Base-by-base conservation (phyloP, 1,284 basidiomycete species). In the Cryptococcus sp. region DNA sequence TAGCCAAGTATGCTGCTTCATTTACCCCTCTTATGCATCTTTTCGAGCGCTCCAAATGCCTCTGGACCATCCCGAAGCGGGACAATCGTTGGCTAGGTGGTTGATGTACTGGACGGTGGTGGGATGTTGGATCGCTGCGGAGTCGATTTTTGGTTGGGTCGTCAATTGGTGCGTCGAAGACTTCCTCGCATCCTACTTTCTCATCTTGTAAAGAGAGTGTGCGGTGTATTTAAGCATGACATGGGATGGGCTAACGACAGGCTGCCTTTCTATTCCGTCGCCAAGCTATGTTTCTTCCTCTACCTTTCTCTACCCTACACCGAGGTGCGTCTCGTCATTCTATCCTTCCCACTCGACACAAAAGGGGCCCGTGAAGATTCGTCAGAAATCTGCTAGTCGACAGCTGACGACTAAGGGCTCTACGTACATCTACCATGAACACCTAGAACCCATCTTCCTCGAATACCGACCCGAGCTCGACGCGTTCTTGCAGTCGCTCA, bases 261-360 rank as follows among this genome's bases (percentile, higher is more conserved):
- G 84, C 68, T 88, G 40, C 86, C 87, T 3, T 85, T 88, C 68
- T 89, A 88, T 68, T 85, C 82, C 76, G 80, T 87, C 60, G 50
- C 80, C 57, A 84, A 87, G 61, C 83, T 82, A 7, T 26, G 81
- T 11, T 79, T 87, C 65, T 74, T 89, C 24, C 75, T 88, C 23
- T 88, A 83, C 74, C 71, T 88, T 36, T 77, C 85, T 2, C 76
- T 87, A 4, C 84, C 85, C 12, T 82, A 86, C 72, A 83, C 80
- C 3, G 79, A 85, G 77, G 85, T 84, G 50, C 54, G 76, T 72
- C 18, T 25, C 34, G 38, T n/a, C 33, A 34, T n/a, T n/a, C n/a
- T n/a, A n/a, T n/a, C n/a, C n/a, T n/a, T n/a, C n/a, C n/a, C n/a
- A n/a, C n/a, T n/a, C n/a, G n/a, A n/a, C n/a, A n/a, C n/a, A n/a